A percentile compares a stretch with the other conserved stretches of the same genome.
These are phyloP conservation scores for Pythium myriotylum DNA, from an alignment of 352 stramenopile genomes.

Conservation along the genomic window DNA sequence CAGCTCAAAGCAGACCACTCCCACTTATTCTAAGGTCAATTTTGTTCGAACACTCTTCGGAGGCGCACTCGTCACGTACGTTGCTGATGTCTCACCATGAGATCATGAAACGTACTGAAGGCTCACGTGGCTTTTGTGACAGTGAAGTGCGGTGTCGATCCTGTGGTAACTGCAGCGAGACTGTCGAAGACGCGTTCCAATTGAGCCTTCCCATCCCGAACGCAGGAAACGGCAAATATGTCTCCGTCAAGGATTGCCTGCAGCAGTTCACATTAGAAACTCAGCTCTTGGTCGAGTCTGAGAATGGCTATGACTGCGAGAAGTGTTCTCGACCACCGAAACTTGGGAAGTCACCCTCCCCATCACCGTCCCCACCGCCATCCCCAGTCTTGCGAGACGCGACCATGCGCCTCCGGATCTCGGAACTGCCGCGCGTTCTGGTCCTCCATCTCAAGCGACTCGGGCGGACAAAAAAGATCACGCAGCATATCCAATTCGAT, in stretches of 20 bases:
- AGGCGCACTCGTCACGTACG: slow-evolving; percentile 53
- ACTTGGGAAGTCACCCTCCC: slow-evolving; percentile 3
- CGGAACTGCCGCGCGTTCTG: slow-evolving; percentile 53
- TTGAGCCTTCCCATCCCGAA: slow-evolving; percentile 57
- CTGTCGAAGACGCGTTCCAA: slow-evolving; percentile 62
- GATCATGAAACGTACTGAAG: too few species aligned
- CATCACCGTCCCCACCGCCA: slow-evolving; percentile 13
- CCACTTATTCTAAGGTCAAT: slow-evolving; percentile 52
- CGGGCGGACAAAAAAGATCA: slow-evolving; percentile 57
- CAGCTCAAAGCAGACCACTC: slow-evolving; percentile 21
- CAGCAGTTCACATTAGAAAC: slow-evolving; percentile 53
- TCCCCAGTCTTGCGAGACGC: slow-evolving; percentile 43
- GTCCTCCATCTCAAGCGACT: slow-evolving; percentile 75
- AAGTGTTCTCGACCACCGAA: slow-evolving; percentile 55
- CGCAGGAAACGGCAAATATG: slow-evolving; percentile 14
- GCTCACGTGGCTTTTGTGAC: background rate
- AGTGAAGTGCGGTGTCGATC: slow-evolving; percentile 47
- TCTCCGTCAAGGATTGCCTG: slow-evolving; percentile 43
- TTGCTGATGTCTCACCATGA: too few species aligned
- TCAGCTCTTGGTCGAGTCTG: slow-evolving; percentile 42
- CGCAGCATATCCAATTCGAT: slow-evolving; percentile 65
- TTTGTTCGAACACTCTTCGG: slow-evolving; percentile 66
- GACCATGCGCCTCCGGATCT: slow-evolving; percentile 56
- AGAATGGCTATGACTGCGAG: slow-evolving; percentile 77
- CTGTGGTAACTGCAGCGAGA: slow-evolving; percentile 57